Evolutionary conservation across 768 basidiomycete genomes (phyloP).

Genomic region (Mycena vitilis): DNA sequence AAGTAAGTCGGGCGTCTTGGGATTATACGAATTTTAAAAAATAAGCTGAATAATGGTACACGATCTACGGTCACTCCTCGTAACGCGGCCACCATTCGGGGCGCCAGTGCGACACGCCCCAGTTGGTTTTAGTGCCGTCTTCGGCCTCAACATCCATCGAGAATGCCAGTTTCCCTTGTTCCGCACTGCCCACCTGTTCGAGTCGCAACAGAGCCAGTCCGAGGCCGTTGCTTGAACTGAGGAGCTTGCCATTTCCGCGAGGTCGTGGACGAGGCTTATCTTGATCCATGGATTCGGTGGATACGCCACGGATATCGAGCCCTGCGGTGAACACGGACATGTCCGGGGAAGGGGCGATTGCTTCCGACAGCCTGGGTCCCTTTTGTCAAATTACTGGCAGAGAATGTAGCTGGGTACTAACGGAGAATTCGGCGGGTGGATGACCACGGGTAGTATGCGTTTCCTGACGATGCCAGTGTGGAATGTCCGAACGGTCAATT

Average conservation of each 20-base stretch:
- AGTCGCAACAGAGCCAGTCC: slow-evolving; percentile 86
- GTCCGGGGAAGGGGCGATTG: slow-evolving; percentile 32
- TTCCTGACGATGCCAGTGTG: slow-evolving; percentile 94
- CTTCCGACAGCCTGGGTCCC: slow-evolving; percentile 29
- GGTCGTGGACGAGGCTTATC: slow-evolving; percentile 61
- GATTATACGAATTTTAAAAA: slow-evolving; percentile 12
- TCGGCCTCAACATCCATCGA: slow-evolving; percentile 52
- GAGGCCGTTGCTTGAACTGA: slow-evolving; percentile 67
- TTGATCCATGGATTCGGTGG: slow-evolving; percentile 36
- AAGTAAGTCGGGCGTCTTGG: slow-evolving; percentile 9
- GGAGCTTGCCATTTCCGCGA: slow-evolving; percentile 80
- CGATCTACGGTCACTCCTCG: slow-evolving; percentile 24
- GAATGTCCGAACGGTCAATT: slow-evolving; percentile 95
- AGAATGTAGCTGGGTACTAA: slow-evolving; percentile 36
- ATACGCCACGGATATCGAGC: slow-evolving; percentile 52
- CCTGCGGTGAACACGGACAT: slow-evolving; percentile 45
- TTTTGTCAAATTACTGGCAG: slow-evolving; percentile 11
- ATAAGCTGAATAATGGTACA: slow-evolving; percentile 16
- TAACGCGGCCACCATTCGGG: slow-evolving; percentile 71
- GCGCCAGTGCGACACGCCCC: slow-evolving; percentile 73
- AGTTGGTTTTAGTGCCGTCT: slow-evolving; percentile 45
- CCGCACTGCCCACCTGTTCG: slow-evolving; percentile 73
- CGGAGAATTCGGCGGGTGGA: slow-evolving; percentile 57
- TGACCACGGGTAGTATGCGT: slow-evolving; percentile 83
- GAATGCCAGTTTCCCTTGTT: slow-evolving; percentile 55